Evolutionary conservation across 108 stramenopile species (phyloP), one percentile per base, ranked within the genome.

Genomic region (Skeletonema grethae): DNA sequence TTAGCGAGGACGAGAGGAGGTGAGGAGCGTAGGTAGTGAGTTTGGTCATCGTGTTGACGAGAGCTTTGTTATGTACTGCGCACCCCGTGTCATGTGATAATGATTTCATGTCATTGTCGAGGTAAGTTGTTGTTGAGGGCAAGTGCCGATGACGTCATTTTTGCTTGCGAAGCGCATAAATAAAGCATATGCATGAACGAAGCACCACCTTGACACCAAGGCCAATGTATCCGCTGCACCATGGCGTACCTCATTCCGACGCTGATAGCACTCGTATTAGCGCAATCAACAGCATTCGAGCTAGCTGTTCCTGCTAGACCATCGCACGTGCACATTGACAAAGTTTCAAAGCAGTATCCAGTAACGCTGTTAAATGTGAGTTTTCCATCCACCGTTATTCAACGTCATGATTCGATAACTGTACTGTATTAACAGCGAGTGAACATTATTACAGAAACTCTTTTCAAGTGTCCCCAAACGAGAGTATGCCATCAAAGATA

Each of bases 391-490:
- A 39, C 38, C 38, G 12, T 39, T 12, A 39, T 39, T 1, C 38
- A 39, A 39, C 6, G 1, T 34, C 34, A 39, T 39, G 25, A 28
- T 28, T 1, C 1, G 25, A 39, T 39, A 11, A 13, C n/a, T n/a
- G n/a, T n/a, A n/a, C n/a, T n/a, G n/a, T n/a, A n/a, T n/a, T n/a
- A n/a, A n/a, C n/a, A n/a, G n/a, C n/a, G n/a, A n/a, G n/a, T n/a
- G n/a, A n/a, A n/a, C n/a, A n/a, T n/a, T n/a, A n/a, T n/a, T n/a
- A n/a, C 32, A 78, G 77, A 82, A 65, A 67, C 43, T 82, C 38
- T 82, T 82, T 55, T 82, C 80, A 29, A 77, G 76, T 34, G 76
- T 82, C 3, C 80, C 80, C 30, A 72, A 77, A 57, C 70, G 80
- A 41, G 71, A 82, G 66, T 82, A 77, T 73, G 80, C 80, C 32